A percentile compares a stretch with the other conserved stretches of the same genome.
Evolutionary conservation across 495 filamentous ascomycete species (phyloP).

Genomic region (Lasiosphaeria ovina): DNA sequence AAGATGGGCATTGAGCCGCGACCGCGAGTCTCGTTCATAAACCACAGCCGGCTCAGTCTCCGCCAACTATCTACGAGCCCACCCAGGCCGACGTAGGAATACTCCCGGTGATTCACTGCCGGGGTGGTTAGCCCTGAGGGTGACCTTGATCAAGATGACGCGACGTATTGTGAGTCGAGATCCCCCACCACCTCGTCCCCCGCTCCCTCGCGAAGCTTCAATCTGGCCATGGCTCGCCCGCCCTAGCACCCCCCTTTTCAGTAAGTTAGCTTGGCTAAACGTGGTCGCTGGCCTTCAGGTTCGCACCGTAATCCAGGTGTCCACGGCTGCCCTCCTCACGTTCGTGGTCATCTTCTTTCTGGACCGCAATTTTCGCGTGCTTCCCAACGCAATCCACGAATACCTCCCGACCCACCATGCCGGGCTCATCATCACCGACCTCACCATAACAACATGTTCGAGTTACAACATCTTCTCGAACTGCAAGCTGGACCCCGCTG

Average conservation of each 20-base stretch:
- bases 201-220: neutral
- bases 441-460: slow-evolving; percentile 78
- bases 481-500: slow-evolving; percentile 71
- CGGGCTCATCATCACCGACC: slow-evolving; percentile 82
- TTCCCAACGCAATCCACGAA: slow-evolving; percentile 78
- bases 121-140: slow-evolving; percentile 7
- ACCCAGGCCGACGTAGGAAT: slow-evolving; percentile 12
- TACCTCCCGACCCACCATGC: slow-evolving; percentile 79
- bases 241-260: neutral
- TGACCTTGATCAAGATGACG: slow-evolving; percentile 21
- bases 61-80: neutral
- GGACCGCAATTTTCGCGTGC: slow-evolving; percentile 76
- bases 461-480: slow-evolving; percentile 69
- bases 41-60: neutral
- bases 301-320: slow-evolving; percentile 80
- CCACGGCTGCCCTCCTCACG: slow-evolving; percentile 61
- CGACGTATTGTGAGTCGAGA: slow-evolving; percentile 26
- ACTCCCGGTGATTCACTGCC: slow-evolving; percentile 8
- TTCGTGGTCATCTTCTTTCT: slow-evolving; percentile 71
- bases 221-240: neutral
- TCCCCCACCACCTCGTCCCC: neutral
- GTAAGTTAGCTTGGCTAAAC: neutral
- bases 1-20: slow-evolving; percentile 24
- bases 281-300: slow-evolving; percentile 50
- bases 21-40: slow-evolving; percentile 8